Percentiles rank a stretch among this genome's conserved stretches.
Evolutionary conservation across 1,284 basidiomycete genomes (phyloP).

Genomic region (Mixia osmundae): DNA sequence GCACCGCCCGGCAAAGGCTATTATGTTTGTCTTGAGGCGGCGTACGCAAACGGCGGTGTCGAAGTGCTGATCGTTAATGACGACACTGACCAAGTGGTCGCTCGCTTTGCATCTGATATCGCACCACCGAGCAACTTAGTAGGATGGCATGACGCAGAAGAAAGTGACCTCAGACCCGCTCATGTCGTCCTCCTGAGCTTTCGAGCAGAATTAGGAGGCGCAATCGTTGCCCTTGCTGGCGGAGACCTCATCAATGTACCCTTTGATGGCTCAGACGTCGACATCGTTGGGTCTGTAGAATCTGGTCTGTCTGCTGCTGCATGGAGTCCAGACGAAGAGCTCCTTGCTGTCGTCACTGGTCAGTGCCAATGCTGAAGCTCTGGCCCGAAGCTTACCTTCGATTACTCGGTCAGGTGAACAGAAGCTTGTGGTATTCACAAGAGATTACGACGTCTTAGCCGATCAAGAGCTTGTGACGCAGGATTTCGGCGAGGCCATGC

Average conservation of each 20-base stretch:
- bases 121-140: too few relatives aligned
- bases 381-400: background rate
- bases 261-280: constrained; percentile 31
- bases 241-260: constrained; percentile 52
- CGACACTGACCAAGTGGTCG: too few relatives aligned
- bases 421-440: constrained; percentile 69
- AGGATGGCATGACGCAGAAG: too few relatives aligned
- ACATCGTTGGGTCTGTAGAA: constrained; percentile 67
- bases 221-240: constrained; percentile 40
- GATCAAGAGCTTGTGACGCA: constrained; percentile 46
- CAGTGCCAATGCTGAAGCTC: constrained; percentile 9
- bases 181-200: constrained; percentile 36
- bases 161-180: too few relatives aligned
- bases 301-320: constrained; percentile 54
- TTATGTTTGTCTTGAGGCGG: too few relatives aligned
- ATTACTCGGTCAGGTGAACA: constrained; percentile 33
- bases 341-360: constrained; percentile 59
- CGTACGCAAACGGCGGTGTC: too few relatives aligned
- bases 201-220: constrained; percentile 37
- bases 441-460: constrained; percentile 63
- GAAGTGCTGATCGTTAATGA: too few relatives aligned
- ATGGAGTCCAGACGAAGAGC: constrained; percentile 78
- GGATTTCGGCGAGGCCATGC: constrained; percentile 71
- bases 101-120: too few relatives aligned
- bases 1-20: too few relatives aligned